Evolutionary conservation across 2,329 filamentous ascomycete species (phyloP).

Genomic region (Myrmaecium sp.): DNA sequence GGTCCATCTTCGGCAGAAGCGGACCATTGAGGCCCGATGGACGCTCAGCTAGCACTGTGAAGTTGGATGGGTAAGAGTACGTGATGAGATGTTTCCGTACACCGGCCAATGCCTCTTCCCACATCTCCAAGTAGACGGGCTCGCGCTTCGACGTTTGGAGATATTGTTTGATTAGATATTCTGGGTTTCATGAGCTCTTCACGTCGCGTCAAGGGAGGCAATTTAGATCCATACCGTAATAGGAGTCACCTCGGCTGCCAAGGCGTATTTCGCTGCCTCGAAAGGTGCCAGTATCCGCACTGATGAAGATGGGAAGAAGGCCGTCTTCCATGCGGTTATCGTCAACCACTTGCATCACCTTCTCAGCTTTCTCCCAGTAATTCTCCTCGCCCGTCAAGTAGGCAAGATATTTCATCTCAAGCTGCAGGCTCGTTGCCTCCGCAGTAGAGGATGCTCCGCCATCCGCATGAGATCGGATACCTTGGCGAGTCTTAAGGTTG

Average conservation of each 20-base stretch:
- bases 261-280: constrained; percentile 73
- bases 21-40: constrained; percentile 50
- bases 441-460: constrained; percentile 83
- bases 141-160: constrained; percentile 82
- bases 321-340: constrained; percentile 64
- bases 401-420: constrained; percentile 93
- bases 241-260: constrained; percentile 88
- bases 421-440: constrained; percentile 78
- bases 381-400: constrained; percentile 83
- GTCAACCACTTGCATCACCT: constrained; percentile 81
- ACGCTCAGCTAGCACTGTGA: constrained; percentile 82
- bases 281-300: constrained; percentile 63
- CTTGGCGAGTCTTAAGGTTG: constrained; percentile 61
- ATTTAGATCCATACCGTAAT: constrained; percentile 43
- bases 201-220: neutral
- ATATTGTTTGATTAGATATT: constrained; percentile 98
- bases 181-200: too few species aligned
- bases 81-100: constrained; percentile 85
- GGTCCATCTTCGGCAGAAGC: constrained; percentile 87
- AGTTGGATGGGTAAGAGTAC: constrained; percentile 62
- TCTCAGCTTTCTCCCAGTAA: constrained; percentile 86
- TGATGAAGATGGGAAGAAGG: constrained; percentile 80
- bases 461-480: constrained; percentile 68
- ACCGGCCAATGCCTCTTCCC: constrained; percentile 69
- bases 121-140: constrained; percentile 76